Base-by-base conservation (phyloP, 257 asterid genomes). In the Solanum pimpinellifolium region DNA sequence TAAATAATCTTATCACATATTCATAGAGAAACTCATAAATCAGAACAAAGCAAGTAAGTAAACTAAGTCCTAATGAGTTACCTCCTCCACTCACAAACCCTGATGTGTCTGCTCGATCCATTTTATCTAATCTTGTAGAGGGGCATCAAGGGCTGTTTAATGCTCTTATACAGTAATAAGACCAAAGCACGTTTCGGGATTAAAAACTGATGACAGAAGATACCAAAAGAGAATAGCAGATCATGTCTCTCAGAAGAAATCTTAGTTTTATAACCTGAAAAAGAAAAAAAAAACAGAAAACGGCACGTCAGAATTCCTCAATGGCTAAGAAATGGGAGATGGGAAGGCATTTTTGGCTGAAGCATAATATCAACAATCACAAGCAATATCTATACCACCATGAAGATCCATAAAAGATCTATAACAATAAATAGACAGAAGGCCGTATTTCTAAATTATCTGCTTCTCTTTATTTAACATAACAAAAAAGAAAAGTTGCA, bases 31-130 rank as follows among this genome's bases (percentile, higher is more conserved):
- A 65, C 44, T 86, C 75, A 78, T 91, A 91, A 33, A 91, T 78
- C 87, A 91, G 88, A 88, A 93, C 87, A 88, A 86, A 92, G 68
- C 89, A 87, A 80, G 86, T 91, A 47, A 62, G 91, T 77, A 92
- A 90, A 76, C 87, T 86, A 88, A 85, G 88, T 31, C 90, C 88
- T 16, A 87, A 78, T 87, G 89, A 89, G 88, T 91, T 90, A 85
- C 92, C 88, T 84, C 98, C 99, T 83, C 99, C 95, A 56, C 98
- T 96, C 91, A 96, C 95, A 87, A 96, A 95, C 77, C 98, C 95
- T 42, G 98, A 95, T 56, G 96, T 95, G 88, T 96, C 98, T 2
- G 93, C 74, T 90, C 99, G 92, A 90, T 95, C 98, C 99, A 96
- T 96, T 87, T 60, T 20, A 84, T 87, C 69, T 68, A 83, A 87